These are phyloP conservation scores for Candida orba DNA, from an alignment of 805 yeast genomes.

Conservation along the genomic window DNA sequence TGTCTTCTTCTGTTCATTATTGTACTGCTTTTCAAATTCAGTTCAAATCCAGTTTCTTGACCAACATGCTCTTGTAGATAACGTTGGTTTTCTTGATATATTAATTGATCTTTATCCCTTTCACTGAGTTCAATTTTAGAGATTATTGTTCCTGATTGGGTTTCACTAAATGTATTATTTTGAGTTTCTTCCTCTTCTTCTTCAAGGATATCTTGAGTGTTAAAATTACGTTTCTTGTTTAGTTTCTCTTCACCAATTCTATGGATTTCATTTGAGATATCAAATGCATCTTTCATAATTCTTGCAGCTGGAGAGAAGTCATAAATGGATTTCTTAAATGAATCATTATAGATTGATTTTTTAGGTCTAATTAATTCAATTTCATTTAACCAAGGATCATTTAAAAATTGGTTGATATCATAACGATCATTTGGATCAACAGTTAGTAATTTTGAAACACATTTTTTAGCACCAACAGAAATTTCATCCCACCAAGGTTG, in stretches of 20 bases:
- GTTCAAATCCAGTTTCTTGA: constrained; percentile 25
- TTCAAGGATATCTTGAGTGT: constrained; percentile 15
- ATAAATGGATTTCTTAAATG: constrained; percentile 20
- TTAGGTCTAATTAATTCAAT: constrained; percentile 19
- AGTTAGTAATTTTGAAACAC: constrained; percentile 58
- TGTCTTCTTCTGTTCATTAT: constrained; percentile 35
- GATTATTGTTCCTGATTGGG: constrained; percentile 15
- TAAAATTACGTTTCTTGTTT: constrained; percentile 9
- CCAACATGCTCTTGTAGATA: constrained; percentile 6
- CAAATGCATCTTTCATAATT: constrained; percentile 80
- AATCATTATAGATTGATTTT: constrained; percentile 12
- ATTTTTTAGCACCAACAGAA: constrained; percentile 58
- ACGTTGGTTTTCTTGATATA: constrained; percentile 9
- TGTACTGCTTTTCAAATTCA: constrained; percentile 31
- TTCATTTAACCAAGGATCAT: constrained; percentile 60
- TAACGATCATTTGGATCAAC: constrained; percentile 65
- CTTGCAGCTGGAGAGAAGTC: constrained; percentile 66
- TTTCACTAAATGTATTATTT: constrained; percentile 10
- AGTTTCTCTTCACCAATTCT: constrained; percentile 33
- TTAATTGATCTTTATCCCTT: constrained; percentile 4
- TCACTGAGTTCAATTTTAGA: constrained; percentile 10
- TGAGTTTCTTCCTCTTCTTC: constrained; percentile 22
- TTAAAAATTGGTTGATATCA: constrained; percentile 56
- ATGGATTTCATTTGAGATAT: constrained; percentile 79
- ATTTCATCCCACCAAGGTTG: constrained; percentile 90